A percentile compares a stretch with the other conserved stretches of the same genome.
Evolutionary conservation across 1,284 basidiomycete species (phyloP).

Genomic region (Moniliella sp.): DNA sequence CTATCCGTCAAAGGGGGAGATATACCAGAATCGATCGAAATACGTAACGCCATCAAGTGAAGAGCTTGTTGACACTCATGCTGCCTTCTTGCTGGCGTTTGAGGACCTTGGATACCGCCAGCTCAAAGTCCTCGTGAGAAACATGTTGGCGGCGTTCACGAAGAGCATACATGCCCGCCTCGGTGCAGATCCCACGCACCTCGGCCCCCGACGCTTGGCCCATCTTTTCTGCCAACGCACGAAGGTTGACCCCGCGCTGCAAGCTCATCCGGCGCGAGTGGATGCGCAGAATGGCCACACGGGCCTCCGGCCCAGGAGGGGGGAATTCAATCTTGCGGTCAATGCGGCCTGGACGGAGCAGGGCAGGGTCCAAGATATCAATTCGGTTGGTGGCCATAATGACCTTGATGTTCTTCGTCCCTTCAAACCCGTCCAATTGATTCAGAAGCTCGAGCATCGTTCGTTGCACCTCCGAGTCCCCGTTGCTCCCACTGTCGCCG

Average conservation of each 20-base stretch:
- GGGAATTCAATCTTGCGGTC: constrained; percentile 99
- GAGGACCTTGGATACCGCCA: constrained; percentile 73
- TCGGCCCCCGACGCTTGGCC: constrained; percentile 93
- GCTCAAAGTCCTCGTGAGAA: constrained; percentile 75
- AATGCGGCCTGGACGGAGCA: constrained; percentile 83
- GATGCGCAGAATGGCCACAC: constrained; percentile 84
- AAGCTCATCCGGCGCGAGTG: constrained; percentile 97
- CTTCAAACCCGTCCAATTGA: constrained; percentile 90
- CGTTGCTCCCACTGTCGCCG: constrained; percentile 56
- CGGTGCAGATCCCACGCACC: constrained; percentile 91
- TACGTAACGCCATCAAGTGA: too few relatives aligned
- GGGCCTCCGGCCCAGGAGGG: constrained; percentile 86
- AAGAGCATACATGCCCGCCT: constrained; percentile 93
- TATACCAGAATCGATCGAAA: too few relatives aligned
- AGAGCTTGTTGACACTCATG: constrained; percentile 35
- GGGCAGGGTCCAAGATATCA: constrained; percentile 83
- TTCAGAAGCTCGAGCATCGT: constrained; percentile 94
- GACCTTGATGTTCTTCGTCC: constrained; percentile 92
- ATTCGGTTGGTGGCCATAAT: constrained; percentile 98
- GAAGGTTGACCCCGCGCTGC: constrained; percentile 86
- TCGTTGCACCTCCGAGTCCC: constrained; percentile 87
- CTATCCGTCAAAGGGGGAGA: too few relatives aligned
- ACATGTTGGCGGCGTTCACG: constrained; percentile 59
- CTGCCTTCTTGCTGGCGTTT: constrained; percentile 32
- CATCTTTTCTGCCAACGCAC: constrained; percentile 91